Evolutionary conservation across 202 grass and related monocot genomes (phyloP).

Genomic region (Alloteropsis angusta): DNA sequence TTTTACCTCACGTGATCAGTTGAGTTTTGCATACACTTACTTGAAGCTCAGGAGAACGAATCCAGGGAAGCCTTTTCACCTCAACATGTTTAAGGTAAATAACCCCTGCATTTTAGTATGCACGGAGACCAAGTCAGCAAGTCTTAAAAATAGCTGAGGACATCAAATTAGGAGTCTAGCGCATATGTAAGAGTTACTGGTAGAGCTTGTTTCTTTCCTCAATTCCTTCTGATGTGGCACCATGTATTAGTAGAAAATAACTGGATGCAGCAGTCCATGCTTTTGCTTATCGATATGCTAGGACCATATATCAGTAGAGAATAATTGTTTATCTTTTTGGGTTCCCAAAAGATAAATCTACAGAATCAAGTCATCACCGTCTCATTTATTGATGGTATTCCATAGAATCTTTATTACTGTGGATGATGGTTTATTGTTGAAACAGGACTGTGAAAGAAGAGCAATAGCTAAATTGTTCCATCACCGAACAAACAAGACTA

Average conservation of each 20-base stretch:
- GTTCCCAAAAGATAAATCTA: neutral
- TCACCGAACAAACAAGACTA: conserved; percentile 41
- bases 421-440: conserved; percentile 3
- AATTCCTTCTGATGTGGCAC: neutral
- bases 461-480: conserved; percentile 71
- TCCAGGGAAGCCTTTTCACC: conserved; percentile 47
- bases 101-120: neutral
- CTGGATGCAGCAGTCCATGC: neutral
- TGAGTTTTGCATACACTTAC: conserved; percentile 87
- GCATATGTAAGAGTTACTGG: neutral
- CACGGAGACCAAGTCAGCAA: neutral
- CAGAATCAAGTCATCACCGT: neutral
- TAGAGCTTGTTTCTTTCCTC: neutral
- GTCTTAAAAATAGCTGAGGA: neutral
- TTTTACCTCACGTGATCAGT: conserved; percentile 79
- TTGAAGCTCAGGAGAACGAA: conserved; percentile 80
- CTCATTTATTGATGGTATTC: neutral
- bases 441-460: conserved; percentile 90
- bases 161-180: neutral
- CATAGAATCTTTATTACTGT: neutral
- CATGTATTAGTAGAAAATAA: neutral
- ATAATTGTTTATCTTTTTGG: neutral
- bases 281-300: neutral
- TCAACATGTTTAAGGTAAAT: conserved; percentile 89
- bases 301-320: neutral